Percentiles rank a stretch among this genome's conserved stretches.
Evolutionary conservation across 2,329 filamentous ascomycete species (phyloP).

Genomic region (Gnomoniopsis smithogilvyi): DNA sequence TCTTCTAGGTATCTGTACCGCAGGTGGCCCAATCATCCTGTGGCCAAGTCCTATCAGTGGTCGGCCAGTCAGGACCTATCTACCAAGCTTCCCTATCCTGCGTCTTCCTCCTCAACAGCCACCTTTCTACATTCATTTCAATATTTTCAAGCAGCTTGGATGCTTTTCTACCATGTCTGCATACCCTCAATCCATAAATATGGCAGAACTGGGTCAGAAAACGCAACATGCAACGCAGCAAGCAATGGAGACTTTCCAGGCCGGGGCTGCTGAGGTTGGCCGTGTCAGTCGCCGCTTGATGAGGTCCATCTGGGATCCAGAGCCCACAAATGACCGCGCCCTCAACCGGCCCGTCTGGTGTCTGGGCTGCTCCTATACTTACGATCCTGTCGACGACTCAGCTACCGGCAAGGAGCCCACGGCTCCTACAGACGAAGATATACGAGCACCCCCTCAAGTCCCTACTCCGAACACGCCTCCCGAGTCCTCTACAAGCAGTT

Average conservation of each 20-base stretch:
- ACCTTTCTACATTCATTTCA: background rate
- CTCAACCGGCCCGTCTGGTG: conserved; percentile 79
- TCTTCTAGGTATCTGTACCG: too few relatives aligned
- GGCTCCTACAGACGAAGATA: conserved; percentile 14
- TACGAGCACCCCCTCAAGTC: background rate
- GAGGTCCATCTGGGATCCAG: conserved; percentile 89
- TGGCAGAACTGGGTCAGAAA: conserved; percentile 17
- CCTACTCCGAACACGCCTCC: conserved; percentile 41
- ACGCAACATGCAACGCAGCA: conserved; percentile 20
- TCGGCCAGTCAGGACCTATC: background rate
- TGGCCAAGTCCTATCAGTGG: too few relatives aligned
- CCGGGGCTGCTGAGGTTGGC: conserved; percentile 50
- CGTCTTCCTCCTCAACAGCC: too few relatives aligned
- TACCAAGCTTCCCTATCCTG: too few relatives aligned
- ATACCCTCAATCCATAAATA: background rate
- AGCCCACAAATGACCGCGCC: conserved; percentile 73
- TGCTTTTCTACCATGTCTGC: background rate
- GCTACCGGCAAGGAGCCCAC: conserved; percentile 12
- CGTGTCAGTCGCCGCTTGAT: conserved; percentile 77
- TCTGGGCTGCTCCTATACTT: conserved; percentile 55
- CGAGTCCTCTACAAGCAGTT: conserved; percentile 47
- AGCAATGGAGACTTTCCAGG: conserved; percentile 36
- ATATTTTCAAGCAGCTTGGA: too few relatives aligned
- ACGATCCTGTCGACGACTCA: conserved; percentile 26
- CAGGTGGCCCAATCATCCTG: too few relatives aligned